phyloP scores from a whole-genome alignment of 495 filamentous ascomycete genomes.

The Aspergillus nidulans region DNA sequence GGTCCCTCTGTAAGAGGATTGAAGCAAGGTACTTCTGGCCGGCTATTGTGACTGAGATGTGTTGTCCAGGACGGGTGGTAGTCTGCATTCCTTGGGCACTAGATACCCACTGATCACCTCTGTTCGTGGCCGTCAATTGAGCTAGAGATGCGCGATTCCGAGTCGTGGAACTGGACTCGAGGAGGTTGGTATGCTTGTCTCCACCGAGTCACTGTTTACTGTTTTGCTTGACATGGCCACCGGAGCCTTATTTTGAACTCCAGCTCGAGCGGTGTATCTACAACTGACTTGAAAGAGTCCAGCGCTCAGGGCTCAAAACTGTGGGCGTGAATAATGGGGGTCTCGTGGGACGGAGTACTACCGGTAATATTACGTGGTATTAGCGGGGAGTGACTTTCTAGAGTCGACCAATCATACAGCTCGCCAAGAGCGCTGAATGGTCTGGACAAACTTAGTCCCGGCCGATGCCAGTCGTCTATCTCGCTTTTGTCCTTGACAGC shows the following conservation, averaged over 20 bases:
- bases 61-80: neutral
- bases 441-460: slow-evolving; percentile 19
- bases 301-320: too few species aligned
- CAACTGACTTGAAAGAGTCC: too few species aligned
- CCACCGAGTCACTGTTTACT: neutral
- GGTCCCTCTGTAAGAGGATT: too few species aligned
- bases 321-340: too few species aligned
- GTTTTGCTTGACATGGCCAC: neutral
- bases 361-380: neutral
- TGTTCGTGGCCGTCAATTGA: neutral
- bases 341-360: neutral
- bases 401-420: neutral
- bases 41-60: neutral
- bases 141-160: neutral
- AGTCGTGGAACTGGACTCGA: neutral
- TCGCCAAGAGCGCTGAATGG: slow-evolving; percentile 19
- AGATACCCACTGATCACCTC: slow-evolving; percentile 9
- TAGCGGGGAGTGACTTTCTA: neutral
- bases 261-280: too few species aligned
- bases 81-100: neutral
- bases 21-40: slow-evolving; percentile 2
- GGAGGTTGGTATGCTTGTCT: slow-evolving; percentile 6
- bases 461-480: neutral
- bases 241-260: too few species aligned
- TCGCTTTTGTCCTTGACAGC: neutral